phyloP scores from a whole-genome alignment of 371 early-diverging fungal species.

The Dinochytrium kinnereticum region DNA sequence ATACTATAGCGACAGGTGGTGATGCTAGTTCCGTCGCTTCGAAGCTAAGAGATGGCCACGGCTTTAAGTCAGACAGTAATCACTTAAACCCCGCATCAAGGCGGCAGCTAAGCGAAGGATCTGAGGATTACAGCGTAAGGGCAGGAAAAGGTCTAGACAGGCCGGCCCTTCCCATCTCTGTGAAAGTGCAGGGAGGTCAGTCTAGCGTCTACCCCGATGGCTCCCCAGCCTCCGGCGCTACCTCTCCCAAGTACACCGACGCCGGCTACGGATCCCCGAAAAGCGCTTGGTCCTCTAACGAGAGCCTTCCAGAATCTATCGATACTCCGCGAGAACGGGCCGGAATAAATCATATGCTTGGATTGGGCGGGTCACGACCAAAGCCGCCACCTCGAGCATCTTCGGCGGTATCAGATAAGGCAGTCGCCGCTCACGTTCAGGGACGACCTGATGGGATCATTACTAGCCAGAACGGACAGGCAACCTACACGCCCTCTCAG shows the following conservation, averaged over 20 bases:
- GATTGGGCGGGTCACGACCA: not conserved
- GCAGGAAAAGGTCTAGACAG: too few relatives aligned
- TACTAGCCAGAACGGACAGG: not conserved
- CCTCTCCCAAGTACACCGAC: conserved; percentile 3
- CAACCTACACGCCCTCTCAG: conserved; percentile 5
- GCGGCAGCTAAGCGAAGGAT: too few relatives aligned
- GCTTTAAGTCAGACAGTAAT: too few relatives aligned
- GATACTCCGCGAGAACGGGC: not conserved
- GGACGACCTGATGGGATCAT: not conserved
- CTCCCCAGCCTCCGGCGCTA: not conserved
- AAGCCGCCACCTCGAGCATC: conserved; percentile 11
- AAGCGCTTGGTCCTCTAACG: conserved; percentile 8
- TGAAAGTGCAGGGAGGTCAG: too few relatives aligned
- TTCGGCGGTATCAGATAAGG: not conserved
- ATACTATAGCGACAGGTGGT: conserved; percentile 9
- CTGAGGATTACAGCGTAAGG: too few relatives aligned
- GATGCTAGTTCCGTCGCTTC: not conserved
- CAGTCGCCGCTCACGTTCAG: not conserved
- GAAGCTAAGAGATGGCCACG: not conserved
- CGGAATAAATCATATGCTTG: not conserved
- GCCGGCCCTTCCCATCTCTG: too few relatives aligned
- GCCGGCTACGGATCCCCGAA: not conserved
- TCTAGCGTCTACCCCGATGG: too few relatives aligned
- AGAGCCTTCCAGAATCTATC: not conserved
- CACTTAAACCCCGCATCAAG: too few relatives aligned